phyloP scores from a whole-genome alignment of 139 green algal genomes.

The Chlamydomonas incerta region DNA sequence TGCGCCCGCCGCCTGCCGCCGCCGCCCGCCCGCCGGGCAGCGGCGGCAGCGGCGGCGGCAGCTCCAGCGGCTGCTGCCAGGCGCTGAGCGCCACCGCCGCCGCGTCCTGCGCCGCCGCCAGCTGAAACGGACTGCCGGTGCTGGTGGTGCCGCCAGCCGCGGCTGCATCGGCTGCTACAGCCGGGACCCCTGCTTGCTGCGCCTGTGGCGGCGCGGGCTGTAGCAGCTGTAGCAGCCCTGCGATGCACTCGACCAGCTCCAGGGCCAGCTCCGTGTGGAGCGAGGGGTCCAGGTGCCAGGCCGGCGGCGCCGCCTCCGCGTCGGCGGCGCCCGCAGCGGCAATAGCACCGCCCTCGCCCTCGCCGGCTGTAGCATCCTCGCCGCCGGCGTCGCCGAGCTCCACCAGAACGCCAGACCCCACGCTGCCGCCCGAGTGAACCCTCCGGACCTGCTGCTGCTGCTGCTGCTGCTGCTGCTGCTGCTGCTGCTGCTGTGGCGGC shows the following conservation, averaged over 20 bases:
- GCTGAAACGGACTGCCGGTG: neutral
- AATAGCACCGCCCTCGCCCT: neutral
- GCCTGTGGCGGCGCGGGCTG: neutral
- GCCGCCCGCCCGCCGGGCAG: neutral
- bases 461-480: neutral
- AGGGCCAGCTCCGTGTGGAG: slow-evolving; percentile 78
- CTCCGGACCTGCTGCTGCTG: neutral
- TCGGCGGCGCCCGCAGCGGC: neutral
- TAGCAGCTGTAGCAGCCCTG: slow-evolving; percentile 32
- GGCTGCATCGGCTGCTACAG: too few species aligned
- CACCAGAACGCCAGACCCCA: too few species aligned
- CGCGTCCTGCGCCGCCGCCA: neutral
- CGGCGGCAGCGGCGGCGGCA: slow-evolving; percentile 8
- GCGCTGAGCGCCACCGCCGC: too few species aligned
- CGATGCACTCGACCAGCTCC: slow-evolving; percentile 52
- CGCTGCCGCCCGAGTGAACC: neutral
- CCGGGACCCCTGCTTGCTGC: neutral
- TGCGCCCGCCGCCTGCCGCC: neutral
- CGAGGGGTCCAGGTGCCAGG: slow-evolving; percentile 3
- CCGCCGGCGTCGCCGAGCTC: neutral
- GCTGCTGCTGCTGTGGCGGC: neutral
- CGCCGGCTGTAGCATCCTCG: neutral
- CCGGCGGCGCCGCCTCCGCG: neutral
- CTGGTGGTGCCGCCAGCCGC: neutral
- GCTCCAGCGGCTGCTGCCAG: neutral